These are phyloP conservation scores for Cutaneotrichosporon sp. DNA, from an alignment of 1,284 basidiomycete species.

Conservation along the genomic window DNA sequence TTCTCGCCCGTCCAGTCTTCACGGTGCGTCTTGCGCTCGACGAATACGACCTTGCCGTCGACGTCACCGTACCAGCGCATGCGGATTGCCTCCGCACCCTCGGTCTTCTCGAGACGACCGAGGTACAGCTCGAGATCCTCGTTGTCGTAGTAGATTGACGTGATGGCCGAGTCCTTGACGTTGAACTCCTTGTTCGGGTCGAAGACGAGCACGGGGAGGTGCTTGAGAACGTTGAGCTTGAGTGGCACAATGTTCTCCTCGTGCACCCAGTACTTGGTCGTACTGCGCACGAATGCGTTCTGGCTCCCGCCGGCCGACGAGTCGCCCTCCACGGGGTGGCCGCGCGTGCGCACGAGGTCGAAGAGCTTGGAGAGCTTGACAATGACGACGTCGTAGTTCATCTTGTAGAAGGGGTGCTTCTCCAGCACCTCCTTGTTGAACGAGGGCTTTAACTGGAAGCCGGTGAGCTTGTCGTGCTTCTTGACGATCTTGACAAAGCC, in stretches of 20 bases:
- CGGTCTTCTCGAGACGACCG: conserved; percentile 95
- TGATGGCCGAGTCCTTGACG: conserved; percentile 74
- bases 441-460: conserved; percentile 60
- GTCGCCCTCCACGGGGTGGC: conserved; percentile 91
- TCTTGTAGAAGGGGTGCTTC: conserved; percentile 85
- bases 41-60: conserved; percentile 78
- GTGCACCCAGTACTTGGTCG: conserved; percentile 99
- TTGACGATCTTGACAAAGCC: conserved; percentile 99
- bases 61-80: conserved; percentile 98
- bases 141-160: conserved; percentile 69
- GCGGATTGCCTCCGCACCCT: conserved; percentile 95
- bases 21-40: conserved; percentile 97
- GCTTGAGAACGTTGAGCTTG: conserved; percentile 89
- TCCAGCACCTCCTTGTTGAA: conserved; percentile 89
- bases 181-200: conserved; percentile 95
- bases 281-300: conserved; percentile 95
- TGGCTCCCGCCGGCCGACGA: conserved; percentile 91
- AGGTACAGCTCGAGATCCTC: conserved; percentile 97
- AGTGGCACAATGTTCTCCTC: conserved; percentile 94
- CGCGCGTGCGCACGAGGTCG: conserved; percentile 92
- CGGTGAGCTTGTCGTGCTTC: conserved; percentile 72
- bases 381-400: conserved; percentile 75
- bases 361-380: conserved; percentile 96
- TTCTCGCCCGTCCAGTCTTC: conserved; percentile 99
- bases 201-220: conserved; percentile 93